Conservation (phyloP, 306 rosid genomes). For the Hippophae tibetana region DNA sequence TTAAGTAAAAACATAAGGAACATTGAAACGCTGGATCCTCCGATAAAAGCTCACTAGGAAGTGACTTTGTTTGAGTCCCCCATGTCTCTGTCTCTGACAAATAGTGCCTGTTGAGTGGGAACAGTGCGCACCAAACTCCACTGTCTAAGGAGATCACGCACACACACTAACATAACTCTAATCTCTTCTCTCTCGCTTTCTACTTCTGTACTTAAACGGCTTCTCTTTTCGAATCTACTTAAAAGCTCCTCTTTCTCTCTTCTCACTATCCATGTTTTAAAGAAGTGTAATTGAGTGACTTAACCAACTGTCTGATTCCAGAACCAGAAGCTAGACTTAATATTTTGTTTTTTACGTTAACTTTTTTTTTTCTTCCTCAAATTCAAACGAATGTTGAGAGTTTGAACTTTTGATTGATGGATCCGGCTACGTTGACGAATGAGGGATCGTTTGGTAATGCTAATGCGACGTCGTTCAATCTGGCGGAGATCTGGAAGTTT, state of each 20-base stretch:
- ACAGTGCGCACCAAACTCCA: slow-evolving; percentile 49
- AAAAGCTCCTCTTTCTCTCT: slow-evolving; percentile 3
- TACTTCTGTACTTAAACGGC: slow-evolving; percentile 1
- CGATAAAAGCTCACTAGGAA: slow-evolving; percentile 48
- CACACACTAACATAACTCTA: too few relatives aligned
- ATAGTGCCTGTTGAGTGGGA: slow-evolving; percentile 12
- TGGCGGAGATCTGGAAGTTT: slow-evolving; percentile 73
- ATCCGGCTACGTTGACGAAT: slow-evolving; percentile 57
- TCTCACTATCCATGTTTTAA: background rate
- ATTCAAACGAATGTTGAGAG: too few relatives aligned
- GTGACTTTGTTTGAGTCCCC: slow-evolving; percentile 35
- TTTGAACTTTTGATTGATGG: slow-evolving; percentile 30
- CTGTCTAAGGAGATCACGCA: slow-evolving; percentile 38
- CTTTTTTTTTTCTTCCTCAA: too few relatives aligned
- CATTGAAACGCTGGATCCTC: slow-evolving; percentile 31
- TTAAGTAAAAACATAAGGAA: background rate
- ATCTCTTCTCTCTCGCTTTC: background rate
- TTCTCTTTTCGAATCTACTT: slow-evolving; percentile 13
- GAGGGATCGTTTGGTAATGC: slow-evolving; percentile 35
- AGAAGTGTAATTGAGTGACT: too few relatives aligned
- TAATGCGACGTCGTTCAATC: slow-evolving; percentile 40
- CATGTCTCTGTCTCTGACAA: slow-evolving; percentile 33
- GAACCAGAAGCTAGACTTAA: too few relatives aligned
- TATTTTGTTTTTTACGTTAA: too few relatives aligned
- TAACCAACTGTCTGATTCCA: too few relatives aligned